Base-by-base conservation (phyloP, 2,329 filamentous ascomycete species). In the Trichoderma citrinoviride region DNA sequence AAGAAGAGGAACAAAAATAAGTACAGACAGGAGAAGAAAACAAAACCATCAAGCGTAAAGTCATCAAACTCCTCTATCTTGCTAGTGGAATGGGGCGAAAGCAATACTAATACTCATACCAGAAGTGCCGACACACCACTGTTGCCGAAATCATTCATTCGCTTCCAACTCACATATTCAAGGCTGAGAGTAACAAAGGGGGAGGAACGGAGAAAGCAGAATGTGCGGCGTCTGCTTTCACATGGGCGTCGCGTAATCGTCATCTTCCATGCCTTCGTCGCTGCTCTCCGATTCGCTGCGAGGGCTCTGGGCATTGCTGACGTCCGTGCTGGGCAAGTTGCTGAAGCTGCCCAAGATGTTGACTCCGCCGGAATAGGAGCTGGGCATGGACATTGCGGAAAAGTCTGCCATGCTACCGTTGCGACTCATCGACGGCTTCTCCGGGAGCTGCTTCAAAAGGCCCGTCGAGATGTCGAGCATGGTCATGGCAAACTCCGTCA, bases 401-500 rank as follows among this genome's bases (percentile, higher is more conserved):
- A 86, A 78, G 56, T 86, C 83, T 12, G 76, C 79, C 7, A 78
- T 74, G 69, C 83, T 86, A 3, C 77, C 81, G 41, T 78, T 82
- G 50, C 85, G 80, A 71, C 84, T 87, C 70, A 91, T 82, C 25
- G 83, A 83, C 8, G 89, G 89, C 75, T 92, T 92, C 72, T 89
- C 87, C 0, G 89, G 89, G 19, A 91, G 81, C 69, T 87, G 84
- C 73, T 89, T 89, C 25, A 91, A 81, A 66, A 92, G 75, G 0
- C 87, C 87, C 0, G 87, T 89, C 21, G 86, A 89, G 61, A 89
- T 89, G 72, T 92, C 90, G 49, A 93, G 79, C 82, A 91, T 91
- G 3, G 88, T 88, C 80, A 92, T 88, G n/a, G 90, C 90, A 70
- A 91, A 92, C 67, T 86, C 83, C 0, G 87, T 89, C 61, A 89